Conservation (phyloP, 306 rosid species). For the Echinosophora koreensis region DNA sequence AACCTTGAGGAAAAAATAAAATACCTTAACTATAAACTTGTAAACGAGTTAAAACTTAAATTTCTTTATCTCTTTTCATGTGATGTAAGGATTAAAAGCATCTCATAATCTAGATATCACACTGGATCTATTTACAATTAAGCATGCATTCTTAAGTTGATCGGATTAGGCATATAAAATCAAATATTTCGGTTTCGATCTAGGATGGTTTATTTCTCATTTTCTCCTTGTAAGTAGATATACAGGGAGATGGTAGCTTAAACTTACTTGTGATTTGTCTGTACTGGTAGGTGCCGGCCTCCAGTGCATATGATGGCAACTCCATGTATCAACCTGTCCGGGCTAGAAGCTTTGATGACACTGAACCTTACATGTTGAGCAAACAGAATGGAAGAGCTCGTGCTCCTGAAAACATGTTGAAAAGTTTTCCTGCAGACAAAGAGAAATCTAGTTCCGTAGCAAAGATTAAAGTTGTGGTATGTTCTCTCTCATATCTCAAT, state of each 20-base stretch:
- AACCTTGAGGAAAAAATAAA: not conserved
- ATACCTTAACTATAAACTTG: not conserved
- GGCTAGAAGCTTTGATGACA: constrained; percentile 83
- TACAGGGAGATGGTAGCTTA: not conserved
- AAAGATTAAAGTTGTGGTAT: constrained; percentile 99
- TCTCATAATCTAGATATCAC: constrained; percentile 9
- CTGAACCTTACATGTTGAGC: constrained; percentile 71
- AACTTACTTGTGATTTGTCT: constrained; percentile 44
- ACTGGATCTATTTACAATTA: constrained; percentile 5
- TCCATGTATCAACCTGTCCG: constrained; percentile 56
- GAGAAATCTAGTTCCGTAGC: constrained; percentile 92
- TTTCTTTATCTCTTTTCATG: constrained; percentile 8
- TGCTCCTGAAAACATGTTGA: constrained; percentile 74
- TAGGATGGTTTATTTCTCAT: constrained; percentile 25
- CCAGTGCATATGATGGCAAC: constrained; percentile 62
- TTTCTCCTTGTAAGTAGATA: constrained; percentile 12
- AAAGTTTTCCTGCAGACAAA: constrained; percentile 81
- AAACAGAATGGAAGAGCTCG: constrained; percentile 75
- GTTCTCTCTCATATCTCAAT: constrained; percentile 48
- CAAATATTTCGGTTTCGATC: not conserved
- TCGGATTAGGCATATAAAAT: not conserved
- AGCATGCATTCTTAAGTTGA: constrained; percentile 16
- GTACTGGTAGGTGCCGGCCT: constrained; percentile 65
- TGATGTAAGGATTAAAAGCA: not conserved
- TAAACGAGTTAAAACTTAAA: not conserved